These are phyloP conservation scores for Claviceps citrina DNA, from an alignment of 2,329 filamentous ascomycete genomes.

Conservation along the genomic window DNA sequence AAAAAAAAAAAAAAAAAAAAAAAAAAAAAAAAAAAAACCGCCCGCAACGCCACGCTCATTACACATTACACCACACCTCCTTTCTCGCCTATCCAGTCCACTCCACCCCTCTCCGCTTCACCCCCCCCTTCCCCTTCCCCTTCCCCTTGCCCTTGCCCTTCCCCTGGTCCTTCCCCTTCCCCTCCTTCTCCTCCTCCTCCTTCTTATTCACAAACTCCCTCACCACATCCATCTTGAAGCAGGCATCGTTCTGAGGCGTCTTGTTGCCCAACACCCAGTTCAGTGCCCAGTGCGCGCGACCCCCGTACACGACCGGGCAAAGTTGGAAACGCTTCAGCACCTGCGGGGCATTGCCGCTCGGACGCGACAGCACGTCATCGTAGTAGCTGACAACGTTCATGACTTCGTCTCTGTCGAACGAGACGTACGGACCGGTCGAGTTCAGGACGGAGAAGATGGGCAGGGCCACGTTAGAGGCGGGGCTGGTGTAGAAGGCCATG, in stretches of 20 bases:
- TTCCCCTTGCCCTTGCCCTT: too few species aligned
- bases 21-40: too few species aligned
- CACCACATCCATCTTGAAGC: slow-evolving; percentile 11
- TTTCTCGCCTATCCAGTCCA: too few species aligned
- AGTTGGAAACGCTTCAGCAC: slow-evolving; percentile 10
- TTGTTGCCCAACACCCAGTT: slow-evolving; percentile 7
- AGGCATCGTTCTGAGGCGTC: slow-evolving; percentile 12
- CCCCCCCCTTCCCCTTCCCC: too few species aligned
- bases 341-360: not conserved
- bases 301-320: slow-evolving; percentile 9
- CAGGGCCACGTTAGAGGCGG: slow-evolving; percentile 10
- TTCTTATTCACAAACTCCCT: slow-evolving; percentile 6
- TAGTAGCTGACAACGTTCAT: slow-evolving; percentile 9
- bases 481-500: slow-evolving; percentile 7
- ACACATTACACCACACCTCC: too few species aligned
- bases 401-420: slow-evolving; percentile 9
- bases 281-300: slow-evolving; percentile 9
- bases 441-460: slow-evolving; percentile 7
- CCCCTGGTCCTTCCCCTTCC: not conserved
- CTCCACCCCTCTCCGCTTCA: too few species aligned
- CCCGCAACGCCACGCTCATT: too few species aligned
- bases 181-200: not conserved
- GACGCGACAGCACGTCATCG: slow-evolving; percentile 11
- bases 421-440: slow-evolving; percentile 11
- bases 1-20: too few species aligned